These are phyloP conservation scores for Candida gorgasii DNA, from an alignment of 805 yeast genomes.

Conservation along the genomic window DNA sequence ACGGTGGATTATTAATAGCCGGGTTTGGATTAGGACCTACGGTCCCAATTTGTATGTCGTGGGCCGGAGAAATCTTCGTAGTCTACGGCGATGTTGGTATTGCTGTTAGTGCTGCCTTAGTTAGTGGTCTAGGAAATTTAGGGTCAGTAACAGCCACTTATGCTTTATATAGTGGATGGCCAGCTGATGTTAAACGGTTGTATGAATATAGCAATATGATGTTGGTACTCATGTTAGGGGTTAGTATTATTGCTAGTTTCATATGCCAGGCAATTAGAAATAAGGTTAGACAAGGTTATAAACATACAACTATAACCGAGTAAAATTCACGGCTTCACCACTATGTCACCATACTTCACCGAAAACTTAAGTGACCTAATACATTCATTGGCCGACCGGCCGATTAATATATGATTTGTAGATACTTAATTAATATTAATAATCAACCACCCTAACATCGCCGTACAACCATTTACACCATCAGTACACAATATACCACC, in stretches of 20 bases:
- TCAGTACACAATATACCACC: too few relatives aligned
- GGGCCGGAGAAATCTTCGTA: constrained; percentile 75
- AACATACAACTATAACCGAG: too few relatives aligned
- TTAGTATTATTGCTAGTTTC: constrained; percentile 54
- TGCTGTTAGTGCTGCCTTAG: constrained; percentile 81
- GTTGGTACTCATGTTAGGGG: constrained; percentile 73
- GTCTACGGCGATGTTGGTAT: constrained; percentile 81
- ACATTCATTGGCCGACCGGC: too few relatives aligned
- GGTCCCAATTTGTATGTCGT: constrained; percentile 84
- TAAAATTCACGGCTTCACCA: too few relatives aligned
- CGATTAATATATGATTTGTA: too few relatives aligned
- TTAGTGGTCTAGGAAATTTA: constrained; percentile 82
- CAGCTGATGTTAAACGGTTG: constrained; percentile 62
- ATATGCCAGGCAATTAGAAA: constrained; percentile 35
- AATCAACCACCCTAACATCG: too few relatives aligned
- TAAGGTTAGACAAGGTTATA: constrained; percentile 24
- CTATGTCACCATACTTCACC: too few relatives aligned
- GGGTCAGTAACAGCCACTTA: constrained; percentile 87
- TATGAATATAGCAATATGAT: constrained; percentile 80
- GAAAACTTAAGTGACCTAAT: too few relatives aligned
- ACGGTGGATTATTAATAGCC: constrained; percentile 77
- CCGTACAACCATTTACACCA: too few relatives aligned
- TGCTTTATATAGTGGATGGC: constrained; percentile 87
- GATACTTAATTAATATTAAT: too few relatives aligned
- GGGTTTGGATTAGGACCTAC: constrained; percentile 92